A percentile compares a stretch with the other conserved stretches of the same genome.
phyloP scores from a whole-genome alignment of 345 rosid genomes.

The Cardamine chenopodiifolia region DNA sequence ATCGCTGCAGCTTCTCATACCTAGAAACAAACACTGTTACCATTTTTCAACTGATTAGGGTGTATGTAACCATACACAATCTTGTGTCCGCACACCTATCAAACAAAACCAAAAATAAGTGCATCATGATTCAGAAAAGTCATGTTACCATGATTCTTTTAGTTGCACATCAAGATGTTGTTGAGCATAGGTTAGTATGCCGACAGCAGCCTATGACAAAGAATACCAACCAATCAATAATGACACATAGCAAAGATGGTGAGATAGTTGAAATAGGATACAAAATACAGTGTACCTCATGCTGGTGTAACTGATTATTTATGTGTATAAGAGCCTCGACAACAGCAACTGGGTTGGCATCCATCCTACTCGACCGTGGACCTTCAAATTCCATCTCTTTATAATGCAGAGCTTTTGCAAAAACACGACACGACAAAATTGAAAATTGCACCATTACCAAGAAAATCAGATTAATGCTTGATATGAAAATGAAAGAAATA shows the following conservation, averaged over 20 bases:
- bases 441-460: slow-evolving; percentile 14
- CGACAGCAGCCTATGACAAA: slow-evolving; percentile 84
- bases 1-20: slow-evolving; percentile 98
- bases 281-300: slow-evolving; percentile 59
- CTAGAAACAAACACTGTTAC: slow-evolving; percentile 45
- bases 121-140: slow-evolving; percentile 26
- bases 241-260: slow-evolving; percentile 20
- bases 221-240: slow-evolving; percentile 29
- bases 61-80: slow-evolving; percentile 21
- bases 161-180: slow-evolving; percentile 86
- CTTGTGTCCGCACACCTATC: slow-evolving; percentile 3
- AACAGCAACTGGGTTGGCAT: slow-evolving; percentile 94
- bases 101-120: slow-evolving; percentile 20
- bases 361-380: slow-evolving; percentile 82
- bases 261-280: slow-evolving; percentile 20
- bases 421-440: slow-evolving; percentile 79
- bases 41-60: slow-evolving; percentile 18
- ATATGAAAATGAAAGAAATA: slow-evolving; percentile 14
- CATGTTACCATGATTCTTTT: slow-evolving; percentile 90
- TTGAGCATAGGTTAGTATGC: slow-evolving; percentile 96
- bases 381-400: slow-evolving; percentile 99
- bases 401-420: slow-evolving; percentile 98
- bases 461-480: slow-evolving; percentile 15
- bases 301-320: slow-evolving; percentile 97
- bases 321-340: slow-evolving; percentile 98